Conservation (phyloP, 1,284 basidiomycete species). For the Moesziomyces parantarcticus region DNA sequence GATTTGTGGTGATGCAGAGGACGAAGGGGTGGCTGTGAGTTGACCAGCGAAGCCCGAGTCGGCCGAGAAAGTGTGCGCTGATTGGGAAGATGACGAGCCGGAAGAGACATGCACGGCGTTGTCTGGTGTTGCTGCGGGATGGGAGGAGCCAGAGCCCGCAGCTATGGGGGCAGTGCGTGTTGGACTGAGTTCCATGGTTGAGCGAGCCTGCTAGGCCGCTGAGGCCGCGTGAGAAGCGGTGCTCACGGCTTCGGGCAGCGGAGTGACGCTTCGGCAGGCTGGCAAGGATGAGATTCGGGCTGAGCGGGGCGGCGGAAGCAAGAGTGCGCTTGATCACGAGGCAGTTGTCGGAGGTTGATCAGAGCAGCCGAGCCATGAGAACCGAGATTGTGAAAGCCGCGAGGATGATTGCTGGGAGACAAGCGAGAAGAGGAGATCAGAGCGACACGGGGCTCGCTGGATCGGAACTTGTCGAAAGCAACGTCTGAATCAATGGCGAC, state of each 20-base stretch:
- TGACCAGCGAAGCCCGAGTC: constrained; percentile 11
- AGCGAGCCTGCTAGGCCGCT: not conserved
- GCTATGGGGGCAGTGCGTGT: not conserved
- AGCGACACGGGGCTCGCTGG: no score
- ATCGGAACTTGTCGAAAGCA: no score
- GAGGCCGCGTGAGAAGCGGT: not conserved
- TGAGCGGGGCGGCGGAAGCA: no score
- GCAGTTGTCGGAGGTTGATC: no score
- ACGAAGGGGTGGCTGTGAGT: constrained; percentile 7
- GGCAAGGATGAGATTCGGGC: not conserved
- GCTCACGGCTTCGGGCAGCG: not conserved
- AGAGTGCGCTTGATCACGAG: no score
- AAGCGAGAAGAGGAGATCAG: no score
- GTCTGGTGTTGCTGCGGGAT: not conserved
- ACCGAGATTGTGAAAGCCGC: no score
- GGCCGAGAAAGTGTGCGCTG: constrained; percentile 24
- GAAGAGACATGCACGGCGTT: constrained; percentile 17
- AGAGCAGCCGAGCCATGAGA: no score
- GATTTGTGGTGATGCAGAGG: constrained; percentile 23
- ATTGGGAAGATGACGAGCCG: constrained; percentile 27
- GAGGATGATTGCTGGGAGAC: no score
- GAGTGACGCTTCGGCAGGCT: no score
- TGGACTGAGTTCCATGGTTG: not conserved
- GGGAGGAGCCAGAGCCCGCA: no score
- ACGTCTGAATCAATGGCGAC: not conserved